These are phyloP conservation scores for Zymoseptoria passerinii DNA, from an alignment of 2,329 filamentous ascomycete species.

Conservation along the genomic window DNA sequence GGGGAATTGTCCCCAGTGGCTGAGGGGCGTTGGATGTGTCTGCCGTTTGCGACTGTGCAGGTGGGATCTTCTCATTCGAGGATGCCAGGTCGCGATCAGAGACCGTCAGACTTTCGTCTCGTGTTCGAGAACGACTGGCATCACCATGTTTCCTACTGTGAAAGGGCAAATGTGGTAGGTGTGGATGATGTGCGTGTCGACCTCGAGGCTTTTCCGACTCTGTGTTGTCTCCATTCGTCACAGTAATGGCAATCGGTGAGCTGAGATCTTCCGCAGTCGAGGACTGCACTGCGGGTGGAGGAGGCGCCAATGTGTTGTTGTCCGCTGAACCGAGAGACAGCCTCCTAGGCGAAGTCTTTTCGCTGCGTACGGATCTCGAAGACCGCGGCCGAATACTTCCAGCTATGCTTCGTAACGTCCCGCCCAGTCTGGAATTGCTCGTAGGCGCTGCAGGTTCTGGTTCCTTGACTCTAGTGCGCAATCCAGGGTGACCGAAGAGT, in stretches of 20 bases:
- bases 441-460: constrained; percentile 42
- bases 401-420: constrained; percentile 44
- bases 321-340: constrained; percentile 13
- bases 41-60: constrained; percentile 1
- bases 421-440: constrained; percentile 22
- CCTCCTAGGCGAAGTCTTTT: constrained; percentile 28
- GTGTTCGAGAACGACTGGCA: constrained; percentile 1
- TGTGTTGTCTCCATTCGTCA: constrained; percentile 55
- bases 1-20: constrained; percentile 30
- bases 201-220: constrained; percentile 29
- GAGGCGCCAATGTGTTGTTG: constrained; percentile 14
- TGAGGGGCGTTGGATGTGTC: constrained; percentile 19
- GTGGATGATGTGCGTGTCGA: constrained; percentile 30
- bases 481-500: constrained; percentile 60
- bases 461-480: constrained; percentile 24
- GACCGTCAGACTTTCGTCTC: constrained; percentile 9
- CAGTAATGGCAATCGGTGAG: constrained; percentile 59
- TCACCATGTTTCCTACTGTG: constrained; percentile 8
- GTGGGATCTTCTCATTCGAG: constrained; percentile 7
- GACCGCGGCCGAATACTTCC: constrained; percentile 62
- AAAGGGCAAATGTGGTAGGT: constrained; percentile 29
- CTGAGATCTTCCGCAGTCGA: constrained; percentile 10
- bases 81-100: constrained; percentile 8
- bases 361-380: constrained; percentile 30
- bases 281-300: constrained; percentile 10